Percentiles rank a stretch among this genome's conserved stretches.
phyloP scores from a whole-genome alignment of 2,329 filamentous ascomycete species.

The Trichoderma hamatum region DNA sequence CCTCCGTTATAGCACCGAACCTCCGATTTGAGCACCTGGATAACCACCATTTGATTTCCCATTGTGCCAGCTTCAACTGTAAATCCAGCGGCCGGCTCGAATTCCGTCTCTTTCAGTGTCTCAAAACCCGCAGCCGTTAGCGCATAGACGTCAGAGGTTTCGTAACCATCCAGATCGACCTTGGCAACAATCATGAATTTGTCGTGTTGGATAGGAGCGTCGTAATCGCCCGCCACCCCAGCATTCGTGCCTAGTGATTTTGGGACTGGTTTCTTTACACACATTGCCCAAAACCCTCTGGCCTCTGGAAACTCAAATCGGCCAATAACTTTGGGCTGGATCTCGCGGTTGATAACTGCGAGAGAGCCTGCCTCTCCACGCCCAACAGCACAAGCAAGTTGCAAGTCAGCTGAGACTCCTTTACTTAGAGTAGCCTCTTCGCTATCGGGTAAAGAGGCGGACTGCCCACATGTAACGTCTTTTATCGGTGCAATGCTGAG shows the following conservation, averaged over 20 bases:
- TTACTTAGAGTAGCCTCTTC: constrained; percentile 48
- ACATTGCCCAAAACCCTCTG: constrained; percentile 79
- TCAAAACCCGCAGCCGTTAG: constrained; percentile 75
- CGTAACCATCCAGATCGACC: constrained; percentile 66
- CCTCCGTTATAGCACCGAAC: constrained; percentile 88
- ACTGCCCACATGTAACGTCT: constrained; percentile 70
- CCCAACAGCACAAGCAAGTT: constrained; percentile 64
- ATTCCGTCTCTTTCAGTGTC: constrained; percentile 79
- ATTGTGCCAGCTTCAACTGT: constrained; percentile 86
- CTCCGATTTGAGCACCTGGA: constrained; percentile 86
- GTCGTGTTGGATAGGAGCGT: constrained; percentile 66
- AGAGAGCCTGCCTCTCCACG: constrained; percentile 69
- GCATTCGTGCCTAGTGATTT: constrained; percentile 58
- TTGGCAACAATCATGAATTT: constrained; percentile 84
- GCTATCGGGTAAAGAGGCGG: constrained; percentile 47
- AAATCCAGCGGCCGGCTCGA: constrained; percentile 84
- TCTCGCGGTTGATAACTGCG: constrained; percentile 74
- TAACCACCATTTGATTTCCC: constrained; percentile 76
- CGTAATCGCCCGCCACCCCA: constrained; percentile 58
- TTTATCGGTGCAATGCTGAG: constrained; percentile 79
- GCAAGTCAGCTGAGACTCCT: constrained; percentile 59
- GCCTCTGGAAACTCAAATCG: constrained; percentile 74
- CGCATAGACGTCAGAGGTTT: constrained; percentile 77
- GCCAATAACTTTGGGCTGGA: constrained; percentile 72
- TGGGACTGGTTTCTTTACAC: constrained; percentile 66